Evolutionary conservation across 139 green algal genomes (phyloP).

Genomic region (Spirogloea muscicola): DNA sequence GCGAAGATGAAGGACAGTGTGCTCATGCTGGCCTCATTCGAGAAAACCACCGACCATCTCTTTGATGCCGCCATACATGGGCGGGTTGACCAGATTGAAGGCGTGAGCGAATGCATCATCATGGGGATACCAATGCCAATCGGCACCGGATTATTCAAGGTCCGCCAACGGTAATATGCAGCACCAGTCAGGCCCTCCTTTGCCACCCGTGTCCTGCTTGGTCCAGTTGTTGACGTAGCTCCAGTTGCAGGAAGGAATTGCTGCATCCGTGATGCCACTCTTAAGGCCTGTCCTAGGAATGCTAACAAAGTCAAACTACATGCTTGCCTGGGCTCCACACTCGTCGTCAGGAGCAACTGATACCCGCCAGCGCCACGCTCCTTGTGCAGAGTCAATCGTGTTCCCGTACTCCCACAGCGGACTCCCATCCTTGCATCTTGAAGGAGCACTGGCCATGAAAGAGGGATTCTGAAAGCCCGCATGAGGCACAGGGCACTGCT

Average conservation of each 20-base stretch:
- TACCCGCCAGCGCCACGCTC: neutral
- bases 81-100: constrained; percentile 63
- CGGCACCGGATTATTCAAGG: constrained; percentile 88
- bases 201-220: neutral
- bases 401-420: constrained; percentile 22
- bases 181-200: neutral
- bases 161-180: constrained; percentile 41
- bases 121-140: constrained; percentile 98
- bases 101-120: constrained; percentile 96
- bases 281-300: neutral
- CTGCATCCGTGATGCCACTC: neutral
- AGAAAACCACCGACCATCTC: constrained; percentile 98
- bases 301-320: neutral
- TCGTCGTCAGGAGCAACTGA: neutral
- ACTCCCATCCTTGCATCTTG: neutral
- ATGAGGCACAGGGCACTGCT: too few species aligned
- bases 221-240: neutral
- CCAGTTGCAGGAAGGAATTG: neutral
- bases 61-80: constrained; percentile 89
- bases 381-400: constrained; percentile 9
- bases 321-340: neutral
- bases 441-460: neutral
- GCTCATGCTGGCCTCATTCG: constrained; percentile 96
- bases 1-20: constrained; percentile 99
- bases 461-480: too few species aligned